Base-by-base conservation (phyloP, 805 yeast genomes). In the Candida coquimbonensis region DNA sequence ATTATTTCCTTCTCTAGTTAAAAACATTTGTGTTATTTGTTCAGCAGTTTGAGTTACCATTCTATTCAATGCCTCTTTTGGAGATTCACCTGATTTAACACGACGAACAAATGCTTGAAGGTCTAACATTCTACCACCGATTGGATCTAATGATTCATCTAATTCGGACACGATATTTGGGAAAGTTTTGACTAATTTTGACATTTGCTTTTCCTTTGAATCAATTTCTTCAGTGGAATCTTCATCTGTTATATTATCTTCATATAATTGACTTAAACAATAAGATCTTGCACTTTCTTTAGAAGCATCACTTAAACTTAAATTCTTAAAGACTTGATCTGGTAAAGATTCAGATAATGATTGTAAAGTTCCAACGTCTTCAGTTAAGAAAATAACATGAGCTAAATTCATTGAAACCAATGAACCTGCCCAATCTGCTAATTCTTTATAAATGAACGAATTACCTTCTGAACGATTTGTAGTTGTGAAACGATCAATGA, bases 41-140 rank as follows among this genome's bases (percentile, higher is more conserved):
- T 87, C 90, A 6, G 91, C 81, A 0, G 96, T 81, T 63, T 89
- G 96, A 25, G 72, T 73, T 6, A 88, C 75, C 83, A 93, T 86
- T 52, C 87, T 90, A 2, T 73, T 65, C 38, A 88, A 66, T 0
- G 98, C 97, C 43, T 75, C 83, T 9, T 66, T 56, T 3, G 96
- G 95, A 8, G 77, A 61, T 60, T 93, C 99, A 7, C 99, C 99
- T 1, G 91, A 80, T 55, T 81, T 81, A 16, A 93, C 77, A 43
- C 98, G 83, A 60, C 98, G 77, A 2, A 84, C 84, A 65, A 87
- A 89, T 27, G 91, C 83, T 64, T 93, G 96, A 43, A 93, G 70
- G 62, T 93, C 99, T 39, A 89, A 72, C 90, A 91, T 85, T 51
- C 99, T 79, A 36, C 99, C 99, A 19, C 99, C 99, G 26, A 93